Evolutionary conservation across 495 filamentous ascomycete species (phyloP).

Genomic region (Aspergillus baeticus): DNA sequence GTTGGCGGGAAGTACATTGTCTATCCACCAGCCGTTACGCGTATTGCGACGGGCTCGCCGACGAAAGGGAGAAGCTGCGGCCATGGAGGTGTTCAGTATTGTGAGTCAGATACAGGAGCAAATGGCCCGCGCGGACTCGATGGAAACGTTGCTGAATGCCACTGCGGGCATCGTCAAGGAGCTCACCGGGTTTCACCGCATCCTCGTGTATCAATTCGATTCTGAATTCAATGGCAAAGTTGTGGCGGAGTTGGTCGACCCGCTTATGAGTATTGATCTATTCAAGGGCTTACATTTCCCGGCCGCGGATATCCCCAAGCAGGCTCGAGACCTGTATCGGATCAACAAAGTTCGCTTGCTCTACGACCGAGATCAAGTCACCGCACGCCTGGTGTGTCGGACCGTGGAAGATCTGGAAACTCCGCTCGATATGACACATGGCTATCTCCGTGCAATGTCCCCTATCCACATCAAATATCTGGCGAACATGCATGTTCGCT

Average conservation of each 20-base stretch:
- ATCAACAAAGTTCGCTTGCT: conserved; percentile 48
- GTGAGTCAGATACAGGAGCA: conserved; percentile 67
- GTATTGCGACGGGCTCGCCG: conserved; percentile 77
- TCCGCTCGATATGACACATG: conserved; percentile 82
- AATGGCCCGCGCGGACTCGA: conserved; percentile 28
- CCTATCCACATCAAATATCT: conserved; percentile 90
- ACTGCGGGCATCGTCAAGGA: conserved; percentile 56
- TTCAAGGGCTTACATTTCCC: conserved; percentile 92
- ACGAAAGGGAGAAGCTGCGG: conserved; percentile 76
- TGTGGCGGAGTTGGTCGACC: conserved; percentile 84
- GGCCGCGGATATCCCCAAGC: conserved; percentile 85
- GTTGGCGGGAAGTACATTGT: conserved; percentile 63
- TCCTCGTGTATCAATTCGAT: conserved; percentile 95
- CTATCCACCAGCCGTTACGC: conserved; percentile 72
- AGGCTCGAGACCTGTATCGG: conserved; percentile 76
- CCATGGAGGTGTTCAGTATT: conserved; percentile 93
- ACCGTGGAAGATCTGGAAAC: conserved; percentile 69
- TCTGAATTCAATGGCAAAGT: conserved; percentile 77
- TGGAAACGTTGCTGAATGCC: conserved; percentile 57
- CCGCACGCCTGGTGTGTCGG: conserved; percentile 77
- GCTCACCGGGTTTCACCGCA: conserved; percentile 87
- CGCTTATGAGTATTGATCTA: conserved; percentile 74
- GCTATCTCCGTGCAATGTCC: conserved; percentile 82
- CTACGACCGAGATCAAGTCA: conserved; percentile 43
- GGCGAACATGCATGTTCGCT: conserved; percentile 83